Evolutionary conservation across 2,329 filamentous ascomycete species (phyloP), one percentile per base, ranked within the genome.

Genomic region (Beauveria sp.): DNA sequence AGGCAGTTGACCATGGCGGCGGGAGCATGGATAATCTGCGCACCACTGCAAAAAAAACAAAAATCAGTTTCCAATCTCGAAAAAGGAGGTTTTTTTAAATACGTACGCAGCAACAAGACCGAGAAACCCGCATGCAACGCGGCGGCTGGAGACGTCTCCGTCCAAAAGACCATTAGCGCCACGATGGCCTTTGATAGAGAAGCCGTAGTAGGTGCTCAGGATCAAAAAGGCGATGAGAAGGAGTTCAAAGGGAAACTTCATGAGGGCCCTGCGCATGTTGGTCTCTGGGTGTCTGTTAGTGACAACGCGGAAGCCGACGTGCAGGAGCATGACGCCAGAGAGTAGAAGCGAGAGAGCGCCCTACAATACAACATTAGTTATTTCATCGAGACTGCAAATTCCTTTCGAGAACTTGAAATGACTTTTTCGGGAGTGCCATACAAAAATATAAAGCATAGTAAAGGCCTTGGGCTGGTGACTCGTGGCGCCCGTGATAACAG

Each of bases 401-500:
- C 1, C 12, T 16, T 38, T 38, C 1, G 2, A 12, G 1, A 14
- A 52, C 3, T 42, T 43, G 10, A 14, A n/a, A 28, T 20, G 14
- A 20, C 12, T 20, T 46, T 14, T 6, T 12, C 24, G 38, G 26
- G 43, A 18, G 5, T 18, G n/a, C 16, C 58, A 28, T 60, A 60
- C 58, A 40, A 60, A 60, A 40, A 60, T 60, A 42, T 60, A 60
- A 18, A 60, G 50, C 58, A 60, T 60, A 2, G 50, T 60, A 26
- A 60, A 60, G 14, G 58, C 58, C 20, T 60, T 40, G n/a, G 49
- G 40, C 28, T 53, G 18, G 49, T 60, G 58, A 42, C 58, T 60
- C n/a, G 58, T 54, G 34, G 58, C 58, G 28, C 58, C 58, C 3
- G 58, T 60, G 3, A 54, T 54, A 14, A 60, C 50, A 28, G 58